Base-by-base conservation (phyloP, 495 filamentous ascomycete genomes). In the Staphylotrichum tortipilum region DNA sequence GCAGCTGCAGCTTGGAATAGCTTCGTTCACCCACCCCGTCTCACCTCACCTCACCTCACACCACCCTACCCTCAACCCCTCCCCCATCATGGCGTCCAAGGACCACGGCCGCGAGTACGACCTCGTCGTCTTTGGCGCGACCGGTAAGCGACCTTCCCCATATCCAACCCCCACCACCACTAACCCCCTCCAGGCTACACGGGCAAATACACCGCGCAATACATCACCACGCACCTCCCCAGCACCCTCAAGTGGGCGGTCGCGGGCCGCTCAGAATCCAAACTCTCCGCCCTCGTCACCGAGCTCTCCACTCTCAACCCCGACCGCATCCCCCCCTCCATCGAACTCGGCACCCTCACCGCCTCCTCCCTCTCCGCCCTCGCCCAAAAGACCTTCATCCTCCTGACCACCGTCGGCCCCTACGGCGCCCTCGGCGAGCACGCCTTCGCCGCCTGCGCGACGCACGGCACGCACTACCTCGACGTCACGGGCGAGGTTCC, bases 211-310 rank as follows among this genome's bases (percentile, higher is more conserved):
- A 82, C 79, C 30, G 85, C 83, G 35, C 82, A 95, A 63, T 77
- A 92, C 61, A 87, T 95, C 51, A 74, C 83, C 34, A 76, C 76
- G 33, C 67, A 79, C 47, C 76, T 87, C 2, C 88, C 91, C 2
- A 91, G 87, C 7, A 71, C 85, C 62, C 63, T 95, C 21, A 89
- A 80, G 71, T 97, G 91, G 91, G 91, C 89, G 21, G 70, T 95
- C 40, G 88, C 89, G 9, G 91, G 91, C 15, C 84, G 91, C 23
- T 90, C 87, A 7, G 67, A 70, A 21, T 62, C 68, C 37, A 96
- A 94, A 64, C 75, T 97, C 11, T 75, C 84, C 52, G 59, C 67
- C 18, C 66, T 95, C 21, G 77, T 78, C n/a, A 66, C 79, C 53
- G 77, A 84, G 47, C 75, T 86, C 59, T 79, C 80, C 50, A 49